Percentiles rank a stretch among this genome's conserved stretches.
Evolutionary conservation across 2,329 filamentous ascomycete genomes (phyloP).

Genomic region (Curvularia sp.): DNA sequence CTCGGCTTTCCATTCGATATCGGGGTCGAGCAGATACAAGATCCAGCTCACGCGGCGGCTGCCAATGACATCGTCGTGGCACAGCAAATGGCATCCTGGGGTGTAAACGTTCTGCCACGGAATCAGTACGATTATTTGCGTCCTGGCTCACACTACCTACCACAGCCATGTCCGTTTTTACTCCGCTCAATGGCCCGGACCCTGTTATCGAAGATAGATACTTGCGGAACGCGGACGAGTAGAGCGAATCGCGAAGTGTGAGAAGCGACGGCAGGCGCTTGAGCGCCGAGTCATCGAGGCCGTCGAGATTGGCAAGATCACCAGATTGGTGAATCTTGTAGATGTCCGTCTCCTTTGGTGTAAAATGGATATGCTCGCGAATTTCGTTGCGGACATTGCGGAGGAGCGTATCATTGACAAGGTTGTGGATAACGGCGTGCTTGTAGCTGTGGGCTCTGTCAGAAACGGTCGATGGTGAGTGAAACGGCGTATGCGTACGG

Average conservation of each 20-base stretch:
- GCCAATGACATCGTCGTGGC: conserved; percentile 99
- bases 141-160: conserved; percentile 25
- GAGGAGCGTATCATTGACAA: conserved; percentile 82
- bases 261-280: conserved; percentile 88
- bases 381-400: conserved; percentile 89
- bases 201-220: conserved; percentile 87
- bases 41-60: conserved; percentile 96
- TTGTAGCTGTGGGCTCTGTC: conserved; percentile 68
- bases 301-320: conserved; percentile 94
- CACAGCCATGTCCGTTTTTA: conserved; percentile 99
- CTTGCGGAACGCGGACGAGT: conserved; percentile 86
- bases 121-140: conserved; percentile 21
- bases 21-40: conserved; percentile 91
- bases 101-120: conserved; percentile 80
- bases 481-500: conserved; percentile 41
- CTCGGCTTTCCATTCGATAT: conserved; percentile 84
- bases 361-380: conserved; percentile 89
- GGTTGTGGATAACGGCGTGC: conserved; percentile 83
- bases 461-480: conserved; percentile 10
- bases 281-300: conserved; percentile 84
- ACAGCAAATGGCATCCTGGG: conserved; percentile 91
- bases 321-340: conserved; percentile 99
- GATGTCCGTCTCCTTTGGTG: conserved; percentile 98
- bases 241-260: conserved; percentile 89
- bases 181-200: conserved; percentile 85